Base-by-base conservation (phyloP, 495 filamentous ascomycete species). In the Bombardia bombarda region DNA sequence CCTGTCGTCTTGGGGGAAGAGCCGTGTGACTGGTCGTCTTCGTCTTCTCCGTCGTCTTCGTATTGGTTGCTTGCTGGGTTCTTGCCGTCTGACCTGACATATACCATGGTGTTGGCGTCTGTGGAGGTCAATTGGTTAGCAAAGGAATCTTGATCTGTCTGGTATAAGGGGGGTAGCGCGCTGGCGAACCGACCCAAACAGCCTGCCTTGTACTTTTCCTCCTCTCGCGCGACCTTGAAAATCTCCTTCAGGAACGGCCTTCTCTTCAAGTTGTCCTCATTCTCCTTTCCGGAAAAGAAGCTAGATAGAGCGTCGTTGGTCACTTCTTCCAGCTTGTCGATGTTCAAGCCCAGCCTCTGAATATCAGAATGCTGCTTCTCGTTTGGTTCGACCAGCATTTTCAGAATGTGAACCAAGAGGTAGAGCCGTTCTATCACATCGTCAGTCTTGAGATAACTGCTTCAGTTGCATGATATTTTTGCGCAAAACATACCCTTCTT, bases 321-420 rank as follows among this genome's bases (percentile, higher is more conserved):
- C 1, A 56, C 49, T 7, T 65, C 59, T 37, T 77, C 68, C 12
- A 82, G 55, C 35, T 65, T 66, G 17, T 54, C 54, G 3, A 75
- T 64, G 31, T 57, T 63, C 3, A 78, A 35, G 14, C 53, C 49
- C 2, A 68, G 53, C 45, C 58, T 56, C 38, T 53, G 56, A 13
- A 73, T 60, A 17, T 60, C 55, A 0, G 50, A 41, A 28, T 67
- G 66, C 39, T 70, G 69, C 7, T 39, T 60, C 1, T 58, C 41
- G n/a, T 43, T 46, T 1, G 72, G 73, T 41, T 70, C 59, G n/a
- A 71, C 43, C n/a, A 78, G 53, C 53, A 75, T 43, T n/a, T 70
- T 72, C 30, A 86, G 65, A 33, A 86, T 82, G 48, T 84, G 79
- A 10, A 70, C 69, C 9, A 84, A 63, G 4, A 86, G 70, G 13